These are phyloP conservation scores for Rhizopogon salebrosus DNA, from an alignment of 768 basidiomycete species.

Conservation along the genomic window DNA sequence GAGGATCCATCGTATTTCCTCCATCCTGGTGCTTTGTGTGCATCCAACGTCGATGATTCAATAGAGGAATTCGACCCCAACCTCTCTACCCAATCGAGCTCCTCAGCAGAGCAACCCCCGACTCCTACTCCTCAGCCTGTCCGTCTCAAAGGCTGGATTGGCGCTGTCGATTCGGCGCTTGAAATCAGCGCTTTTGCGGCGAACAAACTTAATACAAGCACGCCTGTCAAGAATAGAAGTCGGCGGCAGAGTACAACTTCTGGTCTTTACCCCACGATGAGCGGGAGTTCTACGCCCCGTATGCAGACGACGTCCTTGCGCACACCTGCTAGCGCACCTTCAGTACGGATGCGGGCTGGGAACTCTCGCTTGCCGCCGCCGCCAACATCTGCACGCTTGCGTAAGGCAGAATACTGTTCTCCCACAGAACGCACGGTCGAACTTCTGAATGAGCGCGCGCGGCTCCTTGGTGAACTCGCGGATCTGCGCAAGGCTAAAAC, in stretches of 20 bases:
- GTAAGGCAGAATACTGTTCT: conserved; percentile 24
- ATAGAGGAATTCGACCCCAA: neutral
- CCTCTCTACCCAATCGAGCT: neutral
- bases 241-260: neutral
- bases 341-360: neutral
- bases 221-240: conserved; percentile 19
- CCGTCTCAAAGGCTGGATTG: conserved; percentile 51
- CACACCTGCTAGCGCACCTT: neutral
- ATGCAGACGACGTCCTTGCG: neutral
- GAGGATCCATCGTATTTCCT: conserved; percentile 29
- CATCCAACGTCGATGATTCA: conserved; percentile 2
- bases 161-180: conserved; percentile 43
- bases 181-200: conserved; percentile 49
- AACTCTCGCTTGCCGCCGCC: neutral
- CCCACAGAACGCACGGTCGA: conserved; percentile 42
- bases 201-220: conserved; percentile 24
- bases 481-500: conserved; percentile 29
- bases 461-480: conserved; percentile 50
- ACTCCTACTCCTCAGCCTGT: conserved; percentile 27
- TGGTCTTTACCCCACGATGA: neutral
- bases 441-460: conserved; percentile 54
- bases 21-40: conserved; percentile 5
- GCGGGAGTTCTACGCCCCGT: neutral
- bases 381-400: neutral
- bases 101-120: conserved; percentile 8